Percentiles rank a stretch among this genome's conserved stretches.
phyloP scores from a whole-genome alignment of 2,329 filamentous ascomycete genomes.

The Parascedosporium putredinis region DNA sequence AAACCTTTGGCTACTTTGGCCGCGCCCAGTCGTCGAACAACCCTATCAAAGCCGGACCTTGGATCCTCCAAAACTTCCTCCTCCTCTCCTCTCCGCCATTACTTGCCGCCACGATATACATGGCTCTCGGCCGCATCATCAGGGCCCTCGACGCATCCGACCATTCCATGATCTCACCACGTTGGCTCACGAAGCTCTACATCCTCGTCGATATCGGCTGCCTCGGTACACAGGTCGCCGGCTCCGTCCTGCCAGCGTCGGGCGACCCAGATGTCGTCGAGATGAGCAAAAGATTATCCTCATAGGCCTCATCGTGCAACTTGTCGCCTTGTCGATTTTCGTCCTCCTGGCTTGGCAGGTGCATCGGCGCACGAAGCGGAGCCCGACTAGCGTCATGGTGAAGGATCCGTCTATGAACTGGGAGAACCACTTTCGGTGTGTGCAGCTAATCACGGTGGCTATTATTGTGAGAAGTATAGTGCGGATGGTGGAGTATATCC shows the following conservation, averaged over 20 bases:
- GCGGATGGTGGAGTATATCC: conserved; percentile 30
- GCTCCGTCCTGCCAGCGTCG: conserved; percentile 16
- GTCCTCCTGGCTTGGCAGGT: conserved; percentile 35
- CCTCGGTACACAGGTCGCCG: conserved; percentile 23
- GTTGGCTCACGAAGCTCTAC: conserved; percentile 39
- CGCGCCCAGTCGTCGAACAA: conserved; percentile 33
- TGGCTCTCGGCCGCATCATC: conserved; percentile 33
- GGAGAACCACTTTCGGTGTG: conserved; percentile 19
- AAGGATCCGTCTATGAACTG: conserved; percentile 18
- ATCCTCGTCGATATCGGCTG: conserved; percentile 37
- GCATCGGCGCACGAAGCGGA: conserved; percentile 22
- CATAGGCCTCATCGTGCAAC: conserved; percentile 41
- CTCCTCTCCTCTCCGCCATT: conserved; percentile 27
- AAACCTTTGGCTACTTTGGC: conserved; percentile 40
- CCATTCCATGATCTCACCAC: conserved; percentile 29
- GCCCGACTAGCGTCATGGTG: conserved; percentile 12
- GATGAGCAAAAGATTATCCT: conserved; percentile 37
- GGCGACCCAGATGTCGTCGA: conserved; percentile 17
- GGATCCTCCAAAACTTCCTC: conserved; percentile 29
- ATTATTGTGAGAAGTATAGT: conserved; percentile 32
- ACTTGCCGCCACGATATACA: conserved; percentile 35
- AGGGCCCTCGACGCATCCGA: conserved; percentile 24
- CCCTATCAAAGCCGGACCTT: conserved; percentile 26
- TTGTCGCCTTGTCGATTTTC: conserved; percentile 46
- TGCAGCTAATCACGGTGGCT: conserved; percentile 19